Evolutionary conservation across 2,329 filamentous ascomycete species (phyloP).

Genomic region (Pseudogymnoascus sp.): DNA sequence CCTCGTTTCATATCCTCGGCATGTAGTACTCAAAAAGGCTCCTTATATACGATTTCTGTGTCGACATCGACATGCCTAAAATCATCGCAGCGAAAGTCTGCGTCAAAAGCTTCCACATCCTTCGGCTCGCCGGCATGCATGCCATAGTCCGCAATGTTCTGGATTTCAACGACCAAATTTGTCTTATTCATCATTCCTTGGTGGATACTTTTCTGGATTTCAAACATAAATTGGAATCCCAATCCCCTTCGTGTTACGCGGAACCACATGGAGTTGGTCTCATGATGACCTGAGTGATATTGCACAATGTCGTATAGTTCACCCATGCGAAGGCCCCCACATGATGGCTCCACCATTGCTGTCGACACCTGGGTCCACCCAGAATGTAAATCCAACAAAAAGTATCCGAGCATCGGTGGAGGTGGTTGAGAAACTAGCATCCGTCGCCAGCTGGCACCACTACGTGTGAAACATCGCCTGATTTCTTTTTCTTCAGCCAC

Average conservation of each 20-base stretch:
- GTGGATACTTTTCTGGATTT: not conserved
- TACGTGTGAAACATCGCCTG: not conserved
- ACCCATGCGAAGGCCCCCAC: not conserved
- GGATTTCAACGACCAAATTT: not conserved
- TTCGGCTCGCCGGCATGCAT: not conserved
- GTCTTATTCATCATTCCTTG: not conserved
- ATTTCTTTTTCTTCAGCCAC: not conserved
- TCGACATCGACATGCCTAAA: not conserved
- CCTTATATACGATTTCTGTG: not conserved
- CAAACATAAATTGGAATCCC: not conserved
- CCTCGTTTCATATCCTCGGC: not conserved
- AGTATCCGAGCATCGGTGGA: not conserved
- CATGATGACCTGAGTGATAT: not conserved
- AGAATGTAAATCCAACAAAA: not conserved
- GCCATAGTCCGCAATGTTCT: not conserved
- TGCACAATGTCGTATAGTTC: not conserved
- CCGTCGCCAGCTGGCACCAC: constrained; percentile 4
- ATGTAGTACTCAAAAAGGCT: not conserved
- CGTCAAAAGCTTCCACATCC: not conserved
- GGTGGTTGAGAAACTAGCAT: constrained; percentile 11
- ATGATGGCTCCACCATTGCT: not conserved
- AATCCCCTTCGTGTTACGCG: not conserved
- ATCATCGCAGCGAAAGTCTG: not conserved
- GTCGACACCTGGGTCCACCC: not conserved
- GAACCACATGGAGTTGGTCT: not conserved